Evolutionary conservation across 2,329 filamentous ascomycete species (phyloP).

Genomic region (Helotiales sp.): DNA sequence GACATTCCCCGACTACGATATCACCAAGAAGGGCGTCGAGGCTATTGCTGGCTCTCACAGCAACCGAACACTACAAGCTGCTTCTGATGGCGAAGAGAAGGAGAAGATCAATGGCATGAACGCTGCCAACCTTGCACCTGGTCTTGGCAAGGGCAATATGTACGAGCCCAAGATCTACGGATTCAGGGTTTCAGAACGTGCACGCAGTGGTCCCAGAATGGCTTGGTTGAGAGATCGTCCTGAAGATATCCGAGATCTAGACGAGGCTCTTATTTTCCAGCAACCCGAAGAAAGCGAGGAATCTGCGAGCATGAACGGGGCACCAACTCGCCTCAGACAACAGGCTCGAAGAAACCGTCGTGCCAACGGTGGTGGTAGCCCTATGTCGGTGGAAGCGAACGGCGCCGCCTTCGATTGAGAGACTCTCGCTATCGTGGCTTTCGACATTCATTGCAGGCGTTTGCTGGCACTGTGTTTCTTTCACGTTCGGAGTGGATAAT

Average conservation of each 20-base stretch:
- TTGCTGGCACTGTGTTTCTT: constrained; percentile 6
- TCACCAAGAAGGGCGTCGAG: constrained; percentile 72
- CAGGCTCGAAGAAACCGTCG: constrained; percentile 25
- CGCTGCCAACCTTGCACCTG: constrained; percentile 84
- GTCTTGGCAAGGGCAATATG: constrained; percentile 79
- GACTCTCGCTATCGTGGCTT: not conserved
- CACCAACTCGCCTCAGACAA: constrained; percentile 21
- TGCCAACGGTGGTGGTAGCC: constrained; percentile 39
- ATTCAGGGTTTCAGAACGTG: constrained; percentile 90
- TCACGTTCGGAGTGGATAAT: constrained; percentile 4
- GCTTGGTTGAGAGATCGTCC: constrained; percentile 92
- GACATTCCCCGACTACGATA: constrained; percentile 95
- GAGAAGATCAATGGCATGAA: constrained; percentile 83
- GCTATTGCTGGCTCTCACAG: constrained; percentile 51
- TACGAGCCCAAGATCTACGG: constrained; percentile 98
- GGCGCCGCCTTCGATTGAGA: constrained; percentile 30
- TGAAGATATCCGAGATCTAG: constrained; percentile 77
- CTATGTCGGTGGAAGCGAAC: constrained; percentile 42
- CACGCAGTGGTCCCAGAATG: constrained; percentile 91
- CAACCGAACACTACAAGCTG: constrained; percentile 42
- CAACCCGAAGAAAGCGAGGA: constrained; percentile 62
- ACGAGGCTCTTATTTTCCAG: constrained; percentile 70
- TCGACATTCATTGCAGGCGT: constrained; percentile 21
- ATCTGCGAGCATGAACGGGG: constrained; percentile 42
- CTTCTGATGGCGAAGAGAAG: constrained; percentile 49